These are phyloP conservation scores for Rutstroemia sp. DNA, from an alignment of 2,329 filamentous ascomycete genomes.

Conservation along the genomic window DNA sequence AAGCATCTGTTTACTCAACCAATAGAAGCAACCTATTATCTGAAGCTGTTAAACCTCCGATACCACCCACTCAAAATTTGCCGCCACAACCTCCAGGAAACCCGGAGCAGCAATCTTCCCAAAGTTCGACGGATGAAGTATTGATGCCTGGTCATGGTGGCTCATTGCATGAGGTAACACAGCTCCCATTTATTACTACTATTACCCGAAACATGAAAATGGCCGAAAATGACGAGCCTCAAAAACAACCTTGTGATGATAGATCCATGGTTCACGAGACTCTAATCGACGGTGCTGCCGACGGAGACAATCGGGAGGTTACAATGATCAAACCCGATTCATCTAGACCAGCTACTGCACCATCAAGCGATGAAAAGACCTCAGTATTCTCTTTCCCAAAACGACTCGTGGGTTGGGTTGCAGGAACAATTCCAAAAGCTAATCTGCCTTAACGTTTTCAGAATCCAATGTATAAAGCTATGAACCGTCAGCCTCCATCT, in stretches of 20 bases:
- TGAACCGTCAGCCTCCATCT: slow-evolving; percentile 3
- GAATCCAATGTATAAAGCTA: slow-evolving; percentile 1
- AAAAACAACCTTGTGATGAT: too few species aligned
- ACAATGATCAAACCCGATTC: too few species aligned
- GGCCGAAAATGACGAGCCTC: too few species aligned
- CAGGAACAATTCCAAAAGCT: not conserved
- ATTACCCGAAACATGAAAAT: not conserved
- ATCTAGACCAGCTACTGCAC: too few species aligned
- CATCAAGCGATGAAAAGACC: slow-evolving; percentile 5
- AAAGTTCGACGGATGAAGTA: not conserved
- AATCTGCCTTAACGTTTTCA: slow-evolving; percentile 1
- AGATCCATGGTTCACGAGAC: too few species aligned
- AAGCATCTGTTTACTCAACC: too few species aligned
- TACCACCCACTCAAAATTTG: not conserved
- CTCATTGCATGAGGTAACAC: not conserved
- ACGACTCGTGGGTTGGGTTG: not conserved
- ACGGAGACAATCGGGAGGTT: too few species aligned
- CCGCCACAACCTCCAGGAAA: not conserved
- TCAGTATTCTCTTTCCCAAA: not conserved
- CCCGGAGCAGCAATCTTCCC: not conserved
- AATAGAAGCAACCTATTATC: too few species aligned
- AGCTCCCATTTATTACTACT: not conserved
- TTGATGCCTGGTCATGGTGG: not conserved
- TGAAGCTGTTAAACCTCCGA: too few species aligned
- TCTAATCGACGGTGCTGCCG: too few species aligned